These are phyloP conservation scores for Cutaneotrichosporon cutaneum DNA, from an alignment of 1,284 basidiomycete genomes.

Conservation along the genomic window DNA sequence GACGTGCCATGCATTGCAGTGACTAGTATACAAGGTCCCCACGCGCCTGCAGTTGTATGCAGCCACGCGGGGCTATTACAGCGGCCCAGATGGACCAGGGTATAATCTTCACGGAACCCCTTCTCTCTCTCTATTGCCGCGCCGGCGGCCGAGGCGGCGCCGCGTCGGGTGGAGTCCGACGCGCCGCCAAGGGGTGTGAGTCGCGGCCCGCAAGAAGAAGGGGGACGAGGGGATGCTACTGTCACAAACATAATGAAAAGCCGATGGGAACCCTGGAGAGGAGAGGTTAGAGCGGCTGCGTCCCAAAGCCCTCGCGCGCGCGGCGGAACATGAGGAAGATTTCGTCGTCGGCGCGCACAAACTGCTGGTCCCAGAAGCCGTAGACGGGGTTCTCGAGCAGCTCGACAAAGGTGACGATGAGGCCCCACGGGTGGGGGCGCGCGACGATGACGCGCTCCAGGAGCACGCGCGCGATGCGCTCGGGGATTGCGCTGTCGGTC, in stretches of 20 bases:
- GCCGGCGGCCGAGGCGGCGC: slow-evolving; percentile 6
- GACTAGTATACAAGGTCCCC: slow-evolving; percentile 29
- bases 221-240: slow-evolving; percentile 25
- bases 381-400: slow-evolving; percentile 50
- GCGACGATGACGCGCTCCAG: slow-evolving; percentile 91
- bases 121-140: slow-evolving; percentile 19
- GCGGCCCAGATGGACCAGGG: not conserved
- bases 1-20: slow-evolving; percentile 33
- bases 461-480: slow-evolving; percentile 86
- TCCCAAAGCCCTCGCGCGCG: slow-evolving; percentile 30
- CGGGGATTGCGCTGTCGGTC: slow-evolving; percentile 61
- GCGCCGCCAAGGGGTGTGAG: slow-evolving; percentile 1
- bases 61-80: slow-evolving; percentile 5
- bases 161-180: slow-evolving; percentile 6
- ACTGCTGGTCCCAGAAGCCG: slow-evolving; percentile 54
- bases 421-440: slow-evolving; percentile 96
- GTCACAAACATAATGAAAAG: slow-evolving; percentile 28
- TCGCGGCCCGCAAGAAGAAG: not conserved
- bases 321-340: slow-evolving; percentile 44
- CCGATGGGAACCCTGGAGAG: slow-evolving; percentile 14
- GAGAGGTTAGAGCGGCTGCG: slow-evolving; percentile 17
- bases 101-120: slow-evolving; percentile 10
- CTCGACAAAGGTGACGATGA: slow-evolving; percentile 90
- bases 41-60: not conserved
- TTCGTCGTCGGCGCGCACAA: slow-evolving; percentile 49